Conservation (phyloP, 352 stramenopile genomes). For the Elongisporangium prolatum region DNA sequence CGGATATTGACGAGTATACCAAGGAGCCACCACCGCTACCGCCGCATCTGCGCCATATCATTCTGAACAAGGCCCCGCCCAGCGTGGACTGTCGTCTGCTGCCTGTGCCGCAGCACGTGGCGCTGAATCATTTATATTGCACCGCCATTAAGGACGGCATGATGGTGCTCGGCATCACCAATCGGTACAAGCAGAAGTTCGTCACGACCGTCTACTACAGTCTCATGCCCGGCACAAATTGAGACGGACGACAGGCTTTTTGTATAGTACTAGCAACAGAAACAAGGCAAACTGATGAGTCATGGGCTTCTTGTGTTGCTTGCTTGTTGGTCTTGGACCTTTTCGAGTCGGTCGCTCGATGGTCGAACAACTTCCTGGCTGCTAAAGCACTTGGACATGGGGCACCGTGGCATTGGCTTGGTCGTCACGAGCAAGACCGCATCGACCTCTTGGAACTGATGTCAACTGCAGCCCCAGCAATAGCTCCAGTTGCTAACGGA, state of each 20-base stretch:
- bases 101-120: slow-evolving; percentile 97
- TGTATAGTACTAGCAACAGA: slow-evolving; percentile 1
- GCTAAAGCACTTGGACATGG: too few species aligned
- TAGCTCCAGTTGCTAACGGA: too few species aligned
- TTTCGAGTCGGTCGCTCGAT: too few species aligned
- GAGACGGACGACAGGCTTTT: slow-evolving; percentile 9
- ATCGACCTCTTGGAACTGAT: too few species aligned
- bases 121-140: slow-evolving; percentile 99
- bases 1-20: slow-evolving; percentile 99
- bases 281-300: not conserved
- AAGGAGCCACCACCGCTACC: slow-evolving; percentile 98
- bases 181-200: slow-evolving; percentile 97
- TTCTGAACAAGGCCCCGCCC: slow-evolving; percentile 98
- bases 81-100: slow-evolving; percentile 94
- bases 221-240: slow-evolving; percentile 84
- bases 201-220: slow-evolving; percentile 98
- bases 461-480: too few species aligned
- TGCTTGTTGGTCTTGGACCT: too few species aligned
- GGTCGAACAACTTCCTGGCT: too few species aligned
- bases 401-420: too few species aligned
- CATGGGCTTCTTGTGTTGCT: not conserved
- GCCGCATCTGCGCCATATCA: slow-evolving; percentile 98
- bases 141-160: slow-evolving; percentile 99
- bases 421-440: too few species aligned
- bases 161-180: slow-evolving; percentile 99